phyloP scores from a whole-genome alignment of 371 early-diverging fungal species.

The Mortierella sp. region DNA sequence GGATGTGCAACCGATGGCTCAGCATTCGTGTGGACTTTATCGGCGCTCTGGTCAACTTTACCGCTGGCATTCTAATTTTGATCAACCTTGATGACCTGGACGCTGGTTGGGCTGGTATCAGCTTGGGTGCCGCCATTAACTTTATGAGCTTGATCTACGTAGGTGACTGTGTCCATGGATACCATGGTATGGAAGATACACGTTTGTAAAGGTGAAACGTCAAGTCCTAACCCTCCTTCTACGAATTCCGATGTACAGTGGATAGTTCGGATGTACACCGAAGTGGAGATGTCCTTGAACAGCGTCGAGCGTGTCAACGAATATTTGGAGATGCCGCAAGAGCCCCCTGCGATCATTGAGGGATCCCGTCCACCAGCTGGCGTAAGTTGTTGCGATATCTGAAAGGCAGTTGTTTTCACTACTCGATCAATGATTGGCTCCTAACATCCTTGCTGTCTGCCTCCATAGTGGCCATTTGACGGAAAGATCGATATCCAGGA shows the following conservation, averaged over 20 bases:
- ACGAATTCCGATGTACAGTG: conserved; percentile 34
- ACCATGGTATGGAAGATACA: no score
- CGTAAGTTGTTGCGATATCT: conserved; percentile 16
- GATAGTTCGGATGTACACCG: conserved; percentile 54
- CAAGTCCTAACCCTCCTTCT: no score
- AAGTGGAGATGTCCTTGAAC: conserved; percentile 79
- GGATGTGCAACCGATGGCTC: conserved; percentile 89
- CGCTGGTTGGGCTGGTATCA: conserved; percentile 81
- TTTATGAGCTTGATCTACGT: conserved; percentile 69
- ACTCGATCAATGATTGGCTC: no score
- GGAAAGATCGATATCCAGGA: conserved; percentile 71
- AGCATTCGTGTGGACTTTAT: conserved; percentile 74
- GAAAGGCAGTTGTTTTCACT: background rate
- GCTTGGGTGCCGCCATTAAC: conserved; percentile 76
- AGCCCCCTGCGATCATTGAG: conserved; percentile 65
- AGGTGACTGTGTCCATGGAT: conserved; percentile 6
- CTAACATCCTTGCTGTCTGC: no score
- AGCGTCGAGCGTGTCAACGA: conserved; percentile 74
- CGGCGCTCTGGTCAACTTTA: conserved; percentile 72
- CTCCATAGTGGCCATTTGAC: conserved; percentile 67
- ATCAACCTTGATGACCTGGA: conserved; percentile 58
- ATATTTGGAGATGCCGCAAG: conserved; percentile 67
- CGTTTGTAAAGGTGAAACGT: no score
- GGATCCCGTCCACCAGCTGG: conserved; percentile 61
- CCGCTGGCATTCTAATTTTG: conserved; percentile 62